Evolutionary conservation across 176 grass and related monocot species (phyloP).

Genomic region (Lolium multiflorum): DNA sequence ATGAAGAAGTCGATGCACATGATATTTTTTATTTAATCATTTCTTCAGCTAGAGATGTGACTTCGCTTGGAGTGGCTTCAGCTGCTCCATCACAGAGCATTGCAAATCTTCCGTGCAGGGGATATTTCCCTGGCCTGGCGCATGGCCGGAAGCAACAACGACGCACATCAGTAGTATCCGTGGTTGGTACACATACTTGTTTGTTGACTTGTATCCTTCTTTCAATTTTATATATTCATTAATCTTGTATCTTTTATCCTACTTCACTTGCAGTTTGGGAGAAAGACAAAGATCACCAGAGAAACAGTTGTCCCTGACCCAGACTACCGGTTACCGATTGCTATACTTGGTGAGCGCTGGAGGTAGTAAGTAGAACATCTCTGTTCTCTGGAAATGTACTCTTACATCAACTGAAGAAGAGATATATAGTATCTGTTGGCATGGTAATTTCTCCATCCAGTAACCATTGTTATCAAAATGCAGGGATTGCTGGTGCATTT

Average conservation of each 20-base stretch:
- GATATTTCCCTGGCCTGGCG: constrained; percentile 18
- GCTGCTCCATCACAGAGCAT: constrained; percentile 31
- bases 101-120: constrained; percentile 25
- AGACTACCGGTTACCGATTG: constrained; percentile 89
- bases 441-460: background rate
- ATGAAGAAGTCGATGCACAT: background rate
- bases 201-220: background rate
- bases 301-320: constrained; percentile 79
- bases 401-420: constrained; percentile 9
- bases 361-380: constrained; percentile 41
- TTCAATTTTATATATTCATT: background rate
- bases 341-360: constrained; percentile 76
- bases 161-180: constrained; percentile 45
- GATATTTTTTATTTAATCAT: constrained; percentile 15
- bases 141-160: constrained; percentile 13
- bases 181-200: constrained; percentile 55
- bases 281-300: constrained; percentile 63
- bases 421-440: background rate
- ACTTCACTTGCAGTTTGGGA: constrained; percentile 62
- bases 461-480: constrained; percentile 18
- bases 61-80: constrained; percentile 4
- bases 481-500: constrained; percentile 81
- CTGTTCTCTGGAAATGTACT: constrained; percentile 35
- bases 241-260: background rate
- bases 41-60: constrained; percentile 46